Conservation (phyloP, 495 filamentous ascomycete species). For the Hypoxylon perforatum region DNA sequence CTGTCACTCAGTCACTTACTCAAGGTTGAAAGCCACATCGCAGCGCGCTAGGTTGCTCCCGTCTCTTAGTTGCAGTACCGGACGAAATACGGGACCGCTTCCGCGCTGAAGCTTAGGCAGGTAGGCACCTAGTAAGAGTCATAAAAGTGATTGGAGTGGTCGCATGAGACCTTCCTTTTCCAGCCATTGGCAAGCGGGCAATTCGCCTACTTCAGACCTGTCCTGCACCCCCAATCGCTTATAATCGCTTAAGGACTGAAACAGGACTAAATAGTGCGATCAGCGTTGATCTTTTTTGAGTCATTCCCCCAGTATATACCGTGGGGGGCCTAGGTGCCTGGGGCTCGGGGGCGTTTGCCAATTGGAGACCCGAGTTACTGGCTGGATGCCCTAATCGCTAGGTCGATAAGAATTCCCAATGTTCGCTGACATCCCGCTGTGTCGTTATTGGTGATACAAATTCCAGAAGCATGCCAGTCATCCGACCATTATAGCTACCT, state of each 20-base stretch:
- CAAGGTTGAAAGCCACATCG: conserved; percentile 4
- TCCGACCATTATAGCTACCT: conserved; percentile 28
- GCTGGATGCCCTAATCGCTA: conserved; percentile 1
- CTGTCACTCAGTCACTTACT: conserved; percentile 15
- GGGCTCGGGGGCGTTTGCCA: conserved; percentile 13
- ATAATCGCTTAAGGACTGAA: conserved; percentile 45
- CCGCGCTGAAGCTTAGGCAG: conserved; percentile 33
- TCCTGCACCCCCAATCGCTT: conserved; percentile 40
- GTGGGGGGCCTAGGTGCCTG: conserved; percentile 10
- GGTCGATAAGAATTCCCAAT: conserved; percentile 21
- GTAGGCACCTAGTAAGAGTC: background rate
- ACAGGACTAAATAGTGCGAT: conserved; percentile 43
- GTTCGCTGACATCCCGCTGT: conserved; percentile 27
- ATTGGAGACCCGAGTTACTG: conserved; percentile 19
- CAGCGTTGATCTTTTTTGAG: conserved; percentile 34
- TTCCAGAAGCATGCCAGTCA: conserved; percentile 32
- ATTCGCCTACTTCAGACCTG: conserved; percentile 42
- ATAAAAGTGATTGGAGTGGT: conserved; percentile 23
- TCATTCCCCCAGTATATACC: conserved; percentile 24
- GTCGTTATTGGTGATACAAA: conserved; percentile 34
- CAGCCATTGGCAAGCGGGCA: conserved; percentile 17
- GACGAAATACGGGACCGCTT: conserved; percentile 32
- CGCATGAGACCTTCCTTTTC: conserved; percentile 43
- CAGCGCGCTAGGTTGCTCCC: conserved; percentile 37
- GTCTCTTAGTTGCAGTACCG: conserved; percentile 28